Evolutionary conservation across 1,139 yeast species (phyloP).

Genomic region (Lodderomyces orthopsilosis): DNA sequence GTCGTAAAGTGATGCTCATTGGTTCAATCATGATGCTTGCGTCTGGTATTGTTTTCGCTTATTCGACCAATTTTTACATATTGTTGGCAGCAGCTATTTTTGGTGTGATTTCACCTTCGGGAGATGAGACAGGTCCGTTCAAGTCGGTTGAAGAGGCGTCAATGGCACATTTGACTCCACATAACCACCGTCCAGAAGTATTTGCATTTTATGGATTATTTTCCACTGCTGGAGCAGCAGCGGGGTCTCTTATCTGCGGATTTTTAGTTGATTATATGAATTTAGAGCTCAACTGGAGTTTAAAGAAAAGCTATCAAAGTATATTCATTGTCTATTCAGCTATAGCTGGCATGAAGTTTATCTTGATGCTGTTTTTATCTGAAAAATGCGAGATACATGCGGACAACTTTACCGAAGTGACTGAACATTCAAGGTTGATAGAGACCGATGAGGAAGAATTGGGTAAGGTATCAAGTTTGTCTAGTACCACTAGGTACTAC

Average conservation of each 20-base stretch:
- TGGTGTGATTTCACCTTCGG: conserved; percentile 81
- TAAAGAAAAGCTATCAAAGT: conserved; percentile 49
- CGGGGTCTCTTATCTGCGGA: conserved; percentile 73
- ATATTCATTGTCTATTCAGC: conserved; percentile 58
- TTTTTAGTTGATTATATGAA: conserved; percentile 46
- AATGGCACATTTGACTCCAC: conserved; percentile 75
- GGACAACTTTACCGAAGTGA: conserved; percentile 8
- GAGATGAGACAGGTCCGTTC: conserved; percentile 93
- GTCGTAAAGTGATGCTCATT: conserved; percentile 59
- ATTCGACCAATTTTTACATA: conserved; percentile 44
- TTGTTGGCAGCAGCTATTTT: conserved; percentile 57
- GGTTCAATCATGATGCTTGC: conserved; percentile 71
- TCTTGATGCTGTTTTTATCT: conserved; percentile 53
- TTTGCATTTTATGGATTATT: conserved; percentile 70
- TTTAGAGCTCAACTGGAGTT: conserved; percentile 27
- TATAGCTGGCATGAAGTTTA: conserved; percentile 55
- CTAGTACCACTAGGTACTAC: conserved; percentile 30
- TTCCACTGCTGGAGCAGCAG: conserved; percentile 72
- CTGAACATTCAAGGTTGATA: conserved; percentile 9
- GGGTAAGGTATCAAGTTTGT: conserved; percentile 19
- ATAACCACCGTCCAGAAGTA: conserved; percentile 64
- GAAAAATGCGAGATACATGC: conserved; percentile 48
- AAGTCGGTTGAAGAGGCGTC: conserved; percentile 85
- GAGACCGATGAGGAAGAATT: conserved; percentile 7
- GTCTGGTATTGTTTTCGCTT: conserved; percentile 66